Evolutionary conservation across 805 yeast genomes (phyloP).

Genomic region (Barnettozyma sp.): DNA sequence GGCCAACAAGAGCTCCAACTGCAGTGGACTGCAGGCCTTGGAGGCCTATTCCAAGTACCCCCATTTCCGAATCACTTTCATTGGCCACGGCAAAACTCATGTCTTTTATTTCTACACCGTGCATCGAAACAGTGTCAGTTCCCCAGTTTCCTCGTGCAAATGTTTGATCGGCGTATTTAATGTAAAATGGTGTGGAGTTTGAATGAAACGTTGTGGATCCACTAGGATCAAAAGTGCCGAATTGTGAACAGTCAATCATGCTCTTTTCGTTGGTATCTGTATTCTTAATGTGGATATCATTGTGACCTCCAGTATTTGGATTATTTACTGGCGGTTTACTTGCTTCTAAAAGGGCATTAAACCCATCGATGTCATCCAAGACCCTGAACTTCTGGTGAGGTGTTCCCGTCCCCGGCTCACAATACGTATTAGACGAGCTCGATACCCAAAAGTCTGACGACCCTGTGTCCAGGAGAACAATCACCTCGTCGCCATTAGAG

Average conservation of each 20-base stretch:
- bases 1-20: slow-evolving; percentile 23
- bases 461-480: slow-evolving; percentile 30
- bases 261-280: slow-evolving; percentile 5
- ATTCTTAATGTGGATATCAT: neutral
- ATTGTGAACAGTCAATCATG: slow-evolving; percentile 24
- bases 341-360: neutral
- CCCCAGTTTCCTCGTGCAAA: slow-evolving; percentile 32
- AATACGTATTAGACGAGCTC: slow-evolving; percentile 25
- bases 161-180: slow-evolving; percentile 43
- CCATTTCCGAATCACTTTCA: slow-evolving; percentile 50
- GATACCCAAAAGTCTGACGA: slow-evolving; percentile 32
- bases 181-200: slow-evolving; percentile 32
- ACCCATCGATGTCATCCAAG: slow-evolving; percentile 5
- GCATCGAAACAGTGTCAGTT: slow-evolving; percentile 50
- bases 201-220: slow-evolving; percentile 29
- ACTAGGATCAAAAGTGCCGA: slow-evolving; percentile 33
- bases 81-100: slow-evolving; percentile 73
- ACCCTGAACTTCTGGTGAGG: slow-evolving; percentile 6
- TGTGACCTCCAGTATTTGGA: too few relatives aligned
- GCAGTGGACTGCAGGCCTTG: slow-evolving; percentile 60
- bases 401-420: slow-evolving; percentile 12
- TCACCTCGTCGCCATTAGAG: slow-evolving; percentile 17
- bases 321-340: neutral
- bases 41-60: slow-evolving; percentile 72
- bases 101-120: slow-evolving; percentile 42